Conservation (phyloP, 139 green algal species). For the Chlorella sp. region DNA sequence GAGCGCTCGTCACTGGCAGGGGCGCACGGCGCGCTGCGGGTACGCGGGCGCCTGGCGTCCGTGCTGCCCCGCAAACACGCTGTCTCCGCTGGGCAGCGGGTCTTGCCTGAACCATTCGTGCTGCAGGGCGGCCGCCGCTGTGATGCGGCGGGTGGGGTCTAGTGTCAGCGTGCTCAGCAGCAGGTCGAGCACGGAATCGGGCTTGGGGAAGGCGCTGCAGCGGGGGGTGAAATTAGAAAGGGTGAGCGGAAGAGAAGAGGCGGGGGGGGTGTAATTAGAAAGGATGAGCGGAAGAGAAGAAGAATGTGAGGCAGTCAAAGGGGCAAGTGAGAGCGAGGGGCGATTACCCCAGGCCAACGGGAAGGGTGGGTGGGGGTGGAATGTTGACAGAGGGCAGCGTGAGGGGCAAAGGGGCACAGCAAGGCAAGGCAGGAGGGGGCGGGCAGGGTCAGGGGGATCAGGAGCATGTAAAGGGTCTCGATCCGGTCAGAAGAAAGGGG, state of each 20-base stretch:
- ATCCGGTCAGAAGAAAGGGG: not conserved
- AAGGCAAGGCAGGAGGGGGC: not conserved
- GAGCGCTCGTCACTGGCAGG: not conserved
- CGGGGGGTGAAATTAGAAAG: not conserved
- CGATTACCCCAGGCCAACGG: too few relatives aligned
- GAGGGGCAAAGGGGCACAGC: too few relatives aligned
- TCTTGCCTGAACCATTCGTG: slow-evolving; percentile 80
- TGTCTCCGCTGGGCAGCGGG: slow-evolving; percentile 13
- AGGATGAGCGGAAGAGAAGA: too few relatives aligned
- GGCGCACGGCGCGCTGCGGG: slow-evolving; percentile 23
- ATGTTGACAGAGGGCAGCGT: not conserved
- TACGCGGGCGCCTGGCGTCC: slow-evolving; percentile 2
- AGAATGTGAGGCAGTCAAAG: too few relatives aligned
- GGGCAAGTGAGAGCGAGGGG: too few relatives aligned
- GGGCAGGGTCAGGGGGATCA: not conserved
- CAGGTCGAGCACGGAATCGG: slow-evolving; percentile 29
- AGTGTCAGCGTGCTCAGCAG: slow-evolving; percentile 21
- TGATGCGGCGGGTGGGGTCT: slow-evolving; percentile 69
- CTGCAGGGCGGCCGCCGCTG: slow-evolving; percentile 71
- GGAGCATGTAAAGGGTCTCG: not conserved
- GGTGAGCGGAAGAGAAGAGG: not conserved
- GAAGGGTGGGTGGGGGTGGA: too few relatives aligned
- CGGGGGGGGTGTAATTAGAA: too few relatives aligned
- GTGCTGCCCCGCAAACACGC: slow-evolving; percentile 16
- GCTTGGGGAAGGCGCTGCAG: slow-evolving; percentile 25